Base-by-base conservation (phyloP, 208 protist genomes). In the Vickermania spadyakhi region DNA sequence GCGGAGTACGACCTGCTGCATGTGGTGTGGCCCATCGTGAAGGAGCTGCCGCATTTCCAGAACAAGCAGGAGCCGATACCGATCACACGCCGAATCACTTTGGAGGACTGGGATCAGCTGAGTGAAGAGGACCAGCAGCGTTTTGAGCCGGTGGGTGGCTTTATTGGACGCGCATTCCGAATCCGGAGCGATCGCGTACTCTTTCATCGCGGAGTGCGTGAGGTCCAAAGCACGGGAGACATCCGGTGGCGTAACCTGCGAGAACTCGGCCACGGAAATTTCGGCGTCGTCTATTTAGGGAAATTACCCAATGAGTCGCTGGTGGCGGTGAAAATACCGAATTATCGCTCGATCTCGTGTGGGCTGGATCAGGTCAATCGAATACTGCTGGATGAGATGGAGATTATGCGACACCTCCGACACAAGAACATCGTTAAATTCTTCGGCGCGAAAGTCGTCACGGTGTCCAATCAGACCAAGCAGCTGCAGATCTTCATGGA, bases 401-500 rank as follows among this genome's bases (percentile, higher is more conserved):
- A 45, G 36, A 45, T 45, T 45, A 91, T 96, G 86, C 63, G 81
- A 18, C 72, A 61, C 5, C 64, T 96, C 25, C 75, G 77, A 65
- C 90, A 96, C 60, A 72, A 73, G 29, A 88, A 96, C 62, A 96
- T 96, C 55, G 85, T 96, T 13, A 72, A 75, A 26, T 92, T 92
- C 77, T 94, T 89, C 72, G 89, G 89, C 25, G 91, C 82, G 49
- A 82, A 94, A 69, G 89, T 72, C 2, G 81, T 72, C 28, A 41
- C 56, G 31, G 60, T 62, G 18, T 49, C 68, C 31, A 75, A 67
- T 21, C 80, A 80, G 0, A 52, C 31, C 25, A 64, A 68, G 42
- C 72, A 85, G 69, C 77, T 96, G 68, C 82, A 96, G 68, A 93
- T 96, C 14, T 96, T 94, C 68, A 41, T 94, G 28, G 86, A 96